A percentile compares a stretch with the other conserved stretches of the same genome.
Evolutionary conservation across 2,329 filamentous ascomycete genomes (phyloP).

Genomic region (Aspergillus floridensis): DNA sequence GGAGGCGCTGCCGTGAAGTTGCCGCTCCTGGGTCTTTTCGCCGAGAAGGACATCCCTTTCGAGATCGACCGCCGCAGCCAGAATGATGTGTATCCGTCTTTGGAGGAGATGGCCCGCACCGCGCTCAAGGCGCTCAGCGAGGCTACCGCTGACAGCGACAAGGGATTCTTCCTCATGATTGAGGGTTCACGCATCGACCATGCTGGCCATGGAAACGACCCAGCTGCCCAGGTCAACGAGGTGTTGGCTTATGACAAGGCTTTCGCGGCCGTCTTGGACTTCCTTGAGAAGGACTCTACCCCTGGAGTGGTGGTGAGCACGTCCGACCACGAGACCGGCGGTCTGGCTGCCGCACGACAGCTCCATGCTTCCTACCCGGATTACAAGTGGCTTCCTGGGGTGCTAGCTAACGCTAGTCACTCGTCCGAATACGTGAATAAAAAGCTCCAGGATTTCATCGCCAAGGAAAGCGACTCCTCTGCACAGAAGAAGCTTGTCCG

Average conservation of each 20-base stretch:
- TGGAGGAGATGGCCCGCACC: slow-evolving; percentile 86
- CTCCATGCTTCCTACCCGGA: slow-evolving; percentile 61
- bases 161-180: slow-evolving; percentile 98
- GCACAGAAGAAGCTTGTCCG: slow-evolving; percentile 63
- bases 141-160: slow-evolving; percentile 77
- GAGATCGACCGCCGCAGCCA: slow-evolving; percentile 84
- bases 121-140: slow-evolving; percentile 75
- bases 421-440: slow-evolving; percentile 68
- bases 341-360: slow-evolving; percentile 76
- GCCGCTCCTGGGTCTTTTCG: slow-evolving; percentile 83
- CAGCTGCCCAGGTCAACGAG: slow-evolving; percentile 81
- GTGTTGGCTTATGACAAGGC: slow-evolving; percentile 92
- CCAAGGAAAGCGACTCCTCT: slow-evolving; percentile 42
- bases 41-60: slow-evolving; percentile 78
- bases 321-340: slow-evolving; percentile 95
- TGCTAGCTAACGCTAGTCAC: slow-evolving; percentile 75
- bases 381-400: slow-evolving; percentile 77
- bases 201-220: slow-evolving; percentile 82
- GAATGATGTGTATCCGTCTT: slow-evolving; percentile 76
- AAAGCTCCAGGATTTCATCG: slow-evolving; percentile 62
- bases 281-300: slow-evolving; percentile 71
- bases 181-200: slow-evolving; percentile 96
- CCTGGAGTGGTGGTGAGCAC: slow-evolving; percentile 78
- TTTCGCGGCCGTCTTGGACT: slow-evolving; percentile 79
- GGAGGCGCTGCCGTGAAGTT: slow-evolving; percentile 67